A percentile compares a stretch with the other conserved stretches of the same genome.
Conservation (phyloP, 208 protist genomes). For the Tritrichomonas foetus region DNA sequence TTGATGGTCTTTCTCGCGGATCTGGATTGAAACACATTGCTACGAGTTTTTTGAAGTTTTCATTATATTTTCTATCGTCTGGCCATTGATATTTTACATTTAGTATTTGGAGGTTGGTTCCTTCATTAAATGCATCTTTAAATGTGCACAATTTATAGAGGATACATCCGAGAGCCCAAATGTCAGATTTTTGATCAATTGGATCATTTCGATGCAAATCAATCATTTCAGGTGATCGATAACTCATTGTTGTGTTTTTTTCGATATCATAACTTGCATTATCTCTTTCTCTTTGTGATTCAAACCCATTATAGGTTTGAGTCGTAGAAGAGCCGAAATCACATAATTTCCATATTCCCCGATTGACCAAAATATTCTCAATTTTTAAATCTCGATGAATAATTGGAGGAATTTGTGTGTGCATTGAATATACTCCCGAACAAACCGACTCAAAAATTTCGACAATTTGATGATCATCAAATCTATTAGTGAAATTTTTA, state of each 20-base stretch:
- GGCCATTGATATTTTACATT: not conserved
- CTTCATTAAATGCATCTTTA: not conserved
- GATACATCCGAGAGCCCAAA: slow-evolving; percentile 31
- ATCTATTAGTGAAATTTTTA: not conserved
- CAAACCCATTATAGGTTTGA: too few relatives aligned
- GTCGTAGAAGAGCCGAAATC: not conserved
- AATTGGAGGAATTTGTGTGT: not conserved
- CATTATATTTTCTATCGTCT: not conserved
- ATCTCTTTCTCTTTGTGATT: too few relatives aligned
- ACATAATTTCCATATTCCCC: not conserved
- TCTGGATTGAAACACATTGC: not conserved
- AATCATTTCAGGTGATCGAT: not conserved
- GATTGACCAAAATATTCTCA: slow-evolving; percentile 11
- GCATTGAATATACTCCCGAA: not conserved
- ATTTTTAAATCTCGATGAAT: slow-evolving; percentile 25
- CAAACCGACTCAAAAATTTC: not conserved
- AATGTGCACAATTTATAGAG: not conserved
- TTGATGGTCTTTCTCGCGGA: not conserved
- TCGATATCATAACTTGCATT: not conserved
- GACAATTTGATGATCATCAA: not conserved
- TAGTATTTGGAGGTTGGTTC: not conserved
- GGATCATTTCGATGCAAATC: not conserved
- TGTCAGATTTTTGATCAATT: not conserved
- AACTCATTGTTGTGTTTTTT: not conserved
- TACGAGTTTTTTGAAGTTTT: not conserved